Evolutionary conservation across 805 yeast species (phyloP).

Genomic region (Spathaspora boniae): DNA sequence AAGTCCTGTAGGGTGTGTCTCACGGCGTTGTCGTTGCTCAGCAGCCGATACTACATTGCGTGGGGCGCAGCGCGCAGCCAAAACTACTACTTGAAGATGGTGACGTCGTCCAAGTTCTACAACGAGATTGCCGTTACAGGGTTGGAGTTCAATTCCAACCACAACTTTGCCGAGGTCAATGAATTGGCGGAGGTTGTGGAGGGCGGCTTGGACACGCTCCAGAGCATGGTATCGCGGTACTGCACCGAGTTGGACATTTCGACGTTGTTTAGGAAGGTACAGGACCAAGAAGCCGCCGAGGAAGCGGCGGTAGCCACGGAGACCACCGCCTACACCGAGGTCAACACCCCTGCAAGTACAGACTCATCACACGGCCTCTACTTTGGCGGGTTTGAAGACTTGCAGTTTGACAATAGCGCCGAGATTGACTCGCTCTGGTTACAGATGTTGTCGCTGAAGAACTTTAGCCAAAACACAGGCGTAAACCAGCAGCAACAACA

Average conservation of each 20-base stretch:
- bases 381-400: constrained; percentile 13
- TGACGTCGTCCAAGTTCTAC: constrained; percentile 25
- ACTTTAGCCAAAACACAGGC: not conserved
- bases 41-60: constrained; percentile 61
- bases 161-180: constrained; percentile 7
- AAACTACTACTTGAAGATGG: constrained; percentile 33
- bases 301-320: constrained; percentile 1
- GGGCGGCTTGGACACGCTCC: constrained; percentile 3
- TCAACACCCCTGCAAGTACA: not conserved
- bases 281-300: not conserved
- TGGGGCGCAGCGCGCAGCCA: constrained; percentile 64
- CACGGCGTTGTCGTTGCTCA: constrained; percentile 32
- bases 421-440: constrained; percentile 30
- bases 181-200: constrained; percentile 6
- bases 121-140: constrained; percentile 6
- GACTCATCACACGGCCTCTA: constrained; percentile 1
- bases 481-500: not conserved
- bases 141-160: constrained; percentile 4
- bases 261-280: constrained; percentile 1
- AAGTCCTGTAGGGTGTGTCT: constrained; percentile 12
- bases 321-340: not conserved
- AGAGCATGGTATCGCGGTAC: constrained; percentile 3
- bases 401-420: constrained; percentile 15
- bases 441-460: constrained; percentile 23
- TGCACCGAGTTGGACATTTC: constrained; percentile 7